phyloP scores from a whole-genome alignment of 805 yeast genomes.

The Brettanomyces naardenensis region DNA sequence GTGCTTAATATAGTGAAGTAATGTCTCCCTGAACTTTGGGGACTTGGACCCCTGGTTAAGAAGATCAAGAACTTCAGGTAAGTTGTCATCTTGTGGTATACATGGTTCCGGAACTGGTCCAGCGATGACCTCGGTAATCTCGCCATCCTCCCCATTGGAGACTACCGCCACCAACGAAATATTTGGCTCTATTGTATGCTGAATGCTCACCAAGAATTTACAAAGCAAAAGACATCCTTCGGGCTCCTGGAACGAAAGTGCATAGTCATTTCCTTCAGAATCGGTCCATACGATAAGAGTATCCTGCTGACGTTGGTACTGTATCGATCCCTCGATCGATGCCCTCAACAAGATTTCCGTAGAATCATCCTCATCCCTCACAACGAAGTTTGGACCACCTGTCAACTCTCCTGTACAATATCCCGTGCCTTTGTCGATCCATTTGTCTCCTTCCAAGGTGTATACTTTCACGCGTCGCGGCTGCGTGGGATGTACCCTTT shows the following conservation, averaged over 20 bases:
- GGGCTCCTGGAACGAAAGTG: constrained; percentile 85
- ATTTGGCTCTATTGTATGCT: constrained; percentile 49
- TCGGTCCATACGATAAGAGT: constrained; percentile 94
- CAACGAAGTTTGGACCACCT: constrained; percentile 53
- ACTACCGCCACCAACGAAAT: constrained; percentile 70
- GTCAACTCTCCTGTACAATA: constrained; percentile 68
- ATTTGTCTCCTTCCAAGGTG: constrained; percentile 66
- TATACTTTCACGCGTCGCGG: constrained; percentile 91
- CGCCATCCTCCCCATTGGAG: constrained; percentile 36
- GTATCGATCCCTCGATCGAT: constrained; percentile 63
- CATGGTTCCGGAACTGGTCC: constrained; percentile 74
- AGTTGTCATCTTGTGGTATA: constrained; percentile 41
- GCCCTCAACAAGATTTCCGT: constrained; percentile 55
- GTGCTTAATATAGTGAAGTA: constrained; percentile 48
- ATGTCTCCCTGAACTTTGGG: constrained; percentile 51
- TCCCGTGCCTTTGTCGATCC: constrained; percentile 94
- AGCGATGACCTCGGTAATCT: constrained; percentile 67
- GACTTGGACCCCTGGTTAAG: constrained; percentile 56
- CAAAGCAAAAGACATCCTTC: constrained; percentile 82
- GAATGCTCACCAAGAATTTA: constrained; percentile 67
- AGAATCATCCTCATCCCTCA: constrained; percentile 60
- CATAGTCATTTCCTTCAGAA: constrained; percentile 60
- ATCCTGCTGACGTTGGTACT: constrained; percentile 90
- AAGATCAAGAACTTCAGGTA: constrained; percentile 46
- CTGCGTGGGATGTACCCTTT: constrained; percentile 14